Percentiles rank a stretch among this genome's conserved stretches.
These are phyloP conservation scores for Heterobasidion annosum DNA, from an alignment of 1,284 basidiomycete genomes.

Conservation along the genomic window DNA sequence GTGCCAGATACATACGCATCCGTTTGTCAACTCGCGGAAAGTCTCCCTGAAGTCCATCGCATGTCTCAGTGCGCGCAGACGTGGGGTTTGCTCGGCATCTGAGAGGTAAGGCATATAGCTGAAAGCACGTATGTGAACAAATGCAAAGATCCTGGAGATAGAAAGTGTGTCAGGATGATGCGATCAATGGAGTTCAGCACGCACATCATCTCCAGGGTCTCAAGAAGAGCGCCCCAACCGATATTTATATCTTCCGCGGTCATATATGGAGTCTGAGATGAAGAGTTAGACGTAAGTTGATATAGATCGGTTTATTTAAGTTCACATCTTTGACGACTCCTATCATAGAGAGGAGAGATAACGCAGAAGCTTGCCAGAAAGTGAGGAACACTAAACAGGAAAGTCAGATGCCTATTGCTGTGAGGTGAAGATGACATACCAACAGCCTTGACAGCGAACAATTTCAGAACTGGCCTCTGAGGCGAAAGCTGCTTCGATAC, in stretches of 20 bases:
- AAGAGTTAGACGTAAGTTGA: not conserved
- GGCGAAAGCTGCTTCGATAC: slow-evolving; percentile 48
- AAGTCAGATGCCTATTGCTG: too few species aligned
- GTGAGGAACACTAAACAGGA: slow-evolving; percentile 55
- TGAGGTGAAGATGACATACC: slow-evolving; percentile 28
- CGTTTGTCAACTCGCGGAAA: slow-evolving; percentile 46
- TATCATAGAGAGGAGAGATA: slow-evolving; percentile 52
- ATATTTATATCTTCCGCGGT: slow-evolving; percentile 70
- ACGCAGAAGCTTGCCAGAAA: slow-evolving; percentile 69
- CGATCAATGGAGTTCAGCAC: slow-evolving; percentile 15
- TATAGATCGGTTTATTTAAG: slow-evolving; percentile 3
- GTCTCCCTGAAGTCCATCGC: slow-evolving; percentile 64
- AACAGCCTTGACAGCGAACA: slow-evolving; percentile 69
- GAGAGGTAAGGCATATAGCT: slow-evolving; percentile 57
- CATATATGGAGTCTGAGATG: slow-evolving; percentile 48
- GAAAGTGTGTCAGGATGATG: not conserved
- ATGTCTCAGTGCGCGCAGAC: slow-evolving; percentile 46
- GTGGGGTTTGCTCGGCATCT: slow-evolving; percentile 31
- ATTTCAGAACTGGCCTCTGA: slow-evolving; percentile 59
- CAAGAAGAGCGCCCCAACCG: slow-evolving; percentile 59
- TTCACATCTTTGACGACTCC: slow-evolving; percentile 60
- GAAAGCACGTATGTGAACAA: slow-evolving; percentile 70
- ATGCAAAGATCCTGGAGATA: slow-evolving; percentile 45
- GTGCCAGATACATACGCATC: slow-evolving; percentile 44
- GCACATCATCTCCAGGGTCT: slow-evolving; percentile 73